Conservation (phyloP, 2,329 filamentous ascomycete genomes). For the Beauveria sp. region DNA sequence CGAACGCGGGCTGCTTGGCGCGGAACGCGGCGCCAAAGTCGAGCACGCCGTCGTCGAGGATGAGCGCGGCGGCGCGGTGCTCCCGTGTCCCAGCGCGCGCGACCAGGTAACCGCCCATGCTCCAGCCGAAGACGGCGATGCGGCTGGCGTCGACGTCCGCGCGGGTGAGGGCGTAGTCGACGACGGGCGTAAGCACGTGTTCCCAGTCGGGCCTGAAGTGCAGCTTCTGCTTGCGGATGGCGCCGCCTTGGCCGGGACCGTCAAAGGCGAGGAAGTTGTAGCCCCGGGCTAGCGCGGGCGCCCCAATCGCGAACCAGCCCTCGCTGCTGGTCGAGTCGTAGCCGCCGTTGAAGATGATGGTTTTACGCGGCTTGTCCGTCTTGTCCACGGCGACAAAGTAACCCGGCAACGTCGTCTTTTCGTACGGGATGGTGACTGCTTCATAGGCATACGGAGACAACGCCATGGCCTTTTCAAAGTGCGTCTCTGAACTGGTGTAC, state of each 20-base stretch:
- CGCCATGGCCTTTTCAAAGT: slow-evolving; percentile 3
- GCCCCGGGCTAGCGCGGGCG: background rate
- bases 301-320: slow-evolving; percentile 5
- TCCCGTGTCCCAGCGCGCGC: background rate
- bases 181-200: background rate
- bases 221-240: background rate
- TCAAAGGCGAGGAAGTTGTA: slow-evolving; percentile 8
- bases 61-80: background rate
- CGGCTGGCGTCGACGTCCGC: background rate
- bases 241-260: slow-evolving; percentile 1
- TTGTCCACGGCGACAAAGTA: background rate
- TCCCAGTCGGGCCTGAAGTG: slow-evolving; percentile 7
- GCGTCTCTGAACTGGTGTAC: background rate
- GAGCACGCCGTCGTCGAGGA: slow-evolving; percentile 5
- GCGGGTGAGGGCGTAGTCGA: background rate
- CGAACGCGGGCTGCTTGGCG: background rate
- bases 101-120: slow-evolving; percentile 8
- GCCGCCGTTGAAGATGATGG: slow-evolving; percentile 4
- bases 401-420: slow-evolving; percentile 1
- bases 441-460: background rate
- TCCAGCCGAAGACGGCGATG: background rate
- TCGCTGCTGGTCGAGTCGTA: slow-evolving; percentile 6
- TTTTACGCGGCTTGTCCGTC: background rate
- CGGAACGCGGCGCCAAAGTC: slow-evolving; percentile 2
- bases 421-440: background rate